Percentiles rank a stretch among this genome's conserved stretches.
phyloP scores from a whole-genome alignment of 139 green algal genomes.

The Chlorella sp. region DNA sequence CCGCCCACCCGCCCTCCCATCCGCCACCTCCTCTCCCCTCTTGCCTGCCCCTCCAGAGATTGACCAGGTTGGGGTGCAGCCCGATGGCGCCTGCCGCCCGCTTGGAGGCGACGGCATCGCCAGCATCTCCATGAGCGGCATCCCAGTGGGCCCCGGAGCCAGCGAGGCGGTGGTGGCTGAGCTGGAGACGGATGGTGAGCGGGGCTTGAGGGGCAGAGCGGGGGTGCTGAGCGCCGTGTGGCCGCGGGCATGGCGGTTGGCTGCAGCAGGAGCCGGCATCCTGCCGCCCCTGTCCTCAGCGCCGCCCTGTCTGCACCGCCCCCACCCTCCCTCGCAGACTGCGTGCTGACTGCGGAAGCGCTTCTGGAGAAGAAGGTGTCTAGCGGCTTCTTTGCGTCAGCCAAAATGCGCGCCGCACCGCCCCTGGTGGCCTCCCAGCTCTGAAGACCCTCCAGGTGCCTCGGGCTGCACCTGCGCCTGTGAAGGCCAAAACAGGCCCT shows the following conservation, averaged over 20 bases:
- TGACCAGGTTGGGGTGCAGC: constrained; percentile 37
- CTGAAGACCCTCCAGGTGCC: too few relatives aligned
- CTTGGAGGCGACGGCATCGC: not conserved
- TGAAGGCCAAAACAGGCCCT: too few relatives aligned
- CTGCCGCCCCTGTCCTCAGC: too few relatives aligned
- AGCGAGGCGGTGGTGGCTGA: constrained; percentile 37
- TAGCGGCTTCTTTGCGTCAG: not conserved
- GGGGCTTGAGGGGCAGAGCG: not conserved
- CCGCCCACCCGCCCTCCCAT: not conserved
- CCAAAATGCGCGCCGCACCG: not conserved
- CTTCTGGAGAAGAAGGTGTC: constrained; percentile 33
- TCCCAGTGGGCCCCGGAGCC: constrained; percentile 43
- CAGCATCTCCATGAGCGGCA: constrained; percentile 18
- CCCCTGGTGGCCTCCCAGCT: constrained; percentile 3
- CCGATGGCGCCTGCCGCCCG: constrained; percentile 16
- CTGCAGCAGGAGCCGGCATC: too few relatives aligned
- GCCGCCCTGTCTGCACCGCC: not conserved
- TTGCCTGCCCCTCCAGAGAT: constrained; percentile 9
- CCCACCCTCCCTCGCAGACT: constrained; percentile 1
- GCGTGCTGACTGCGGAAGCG: constrained; percentile 21
- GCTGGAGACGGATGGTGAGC: constrained; percentile 30
- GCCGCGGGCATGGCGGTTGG: too few relatives aligned
- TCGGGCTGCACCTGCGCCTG: too few relatives aligned
- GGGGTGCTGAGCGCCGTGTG: not conserved
- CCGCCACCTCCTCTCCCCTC: not conserved